Percentiles rank a stretch among this genome's conserved stretches.
phyloP scores from a whole-genome alignment of 139 green algal species.

The Tetraselmis chui region DNA sequence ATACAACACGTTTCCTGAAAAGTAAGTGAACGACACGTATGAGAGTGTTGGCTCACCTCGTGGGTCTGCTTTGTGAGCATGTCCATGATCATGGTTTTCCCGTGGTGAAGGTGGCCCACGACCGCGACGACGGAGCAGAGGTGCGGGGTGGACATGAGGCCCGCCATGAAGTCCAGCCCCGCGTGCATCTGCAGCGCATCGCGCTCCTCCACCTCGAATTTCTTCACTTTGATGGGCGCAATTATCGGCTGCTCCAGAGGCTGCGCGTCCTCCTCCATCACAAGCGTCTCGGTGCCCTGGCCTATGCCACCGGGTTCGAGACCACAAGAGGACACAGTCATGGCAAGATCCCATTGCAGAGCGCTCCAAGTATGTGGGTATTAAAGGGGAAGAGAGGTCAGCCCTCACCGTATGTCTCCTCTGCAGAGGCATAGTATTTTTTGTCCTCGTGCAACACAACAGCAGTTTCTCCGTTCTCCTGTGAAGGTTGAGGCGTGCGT shows the following conservation, averaged over 20 bases:
- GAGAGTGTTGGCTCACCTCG: too few relatives aligned
- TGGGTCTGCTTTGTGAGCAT: slow-evolving; percentile 97
- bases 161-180: slow-evolving; percentile 73
- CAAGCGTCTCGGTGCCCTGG: slow-evolving; percentile 71
- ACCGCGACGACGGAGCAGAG: slow-evolving; percentile 81
- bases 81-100: slow-evolving; percentile 95
- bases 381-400: too few relatives aligned
- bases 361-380: too few relatives aligned
- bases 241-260: slow-evolving; percentile 94
- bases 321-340: too few relatives aligned
- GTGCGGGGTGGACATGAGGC: slow-evolving; percentile 40
- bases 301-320: background rate
- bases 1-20: too few relatives aligned
- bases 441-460: slow-evolving; percentile 97
- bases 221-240: slow-evolving; percentile 72
- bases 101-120: slow-evolving; percentile 92
- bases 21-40: too few relatives aligned
- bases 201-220: slow-evolving; percentile 55
- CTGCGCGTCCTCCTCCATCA: slow-evolving; percentile 98
- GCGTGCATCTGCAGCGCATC: slow-evolving; percentile 51
- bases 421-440: slow-evolving; percentile 96
- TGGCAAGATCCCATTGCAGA: too few relatives aligned
- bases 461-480: slow-evolving; percentile 43
- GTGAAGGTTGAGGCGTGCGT: too few relatives aligned
- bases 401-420: slow-evolving; percentile 88